Evolutionary conservation across 352 stramenopile species (phyloP), one percentile per base, ranked within the genome.

Genomic region (Pythium dissotocum): DNA sequence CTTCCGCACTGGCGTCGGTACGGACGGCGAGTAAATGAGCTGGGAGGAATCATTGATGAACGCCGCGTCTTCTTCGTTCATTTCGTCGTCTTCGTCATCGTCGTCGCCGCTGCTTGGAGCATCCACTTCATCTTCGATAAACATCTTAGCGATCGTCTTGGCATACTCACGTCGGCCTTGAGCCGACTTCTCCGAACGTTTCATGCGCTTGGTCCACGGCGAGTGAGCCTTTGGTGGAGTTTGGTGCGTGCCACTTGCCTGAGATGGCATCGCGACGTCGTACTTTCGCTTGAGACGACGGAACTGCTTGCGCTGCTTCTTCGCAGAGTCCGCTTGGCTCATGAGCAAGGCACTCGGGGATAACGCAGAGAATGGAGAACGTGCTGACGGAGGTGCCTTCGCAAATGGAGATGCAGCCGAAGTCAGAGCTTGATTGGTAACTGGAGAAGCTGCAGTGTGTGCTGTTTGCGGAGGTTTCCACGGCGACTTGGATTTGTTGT

Each of bases 41-140:
- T 94, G 87, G 4, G 87, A 93, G 1, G 84, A 91, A 75, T 94
- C 79, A 57, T 94, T 87, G 57, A 94, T 94, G 44, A 94, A 94
- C 33, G 84, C 90, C 30, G 85, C 70, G 52, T 93, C 84, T 2
- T 76, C 65, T 18, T 73, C 79, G 52, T 88, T 70, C 75, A 64
- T 83, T 33, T 92, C 80, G 14, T 80, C 77, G 28, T 91, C 84
- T 18, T 91, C 80, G 13, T 92, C 82, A 13, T 88, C 82, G 21
- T 89, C 80, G 13, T 85, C 65, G 1, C 63, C 59, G 14, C 61
- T 63, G 18, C 78, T 85, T 63, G 72, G 75, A 58, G 88, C 84
- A 7, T 92, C 86, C 0, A 78, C 84, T 18, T 83, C 75, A 26
- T 89, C 70, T 58, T 95, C 82, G 54, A 94, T 88, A 66, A 90